Evolutionary conservation across 2,329 filamentous ascomycete genomes (phyloP), one percentile per base, ranked within the genome.

Genomic region (Alternaria sp.): DNA sequence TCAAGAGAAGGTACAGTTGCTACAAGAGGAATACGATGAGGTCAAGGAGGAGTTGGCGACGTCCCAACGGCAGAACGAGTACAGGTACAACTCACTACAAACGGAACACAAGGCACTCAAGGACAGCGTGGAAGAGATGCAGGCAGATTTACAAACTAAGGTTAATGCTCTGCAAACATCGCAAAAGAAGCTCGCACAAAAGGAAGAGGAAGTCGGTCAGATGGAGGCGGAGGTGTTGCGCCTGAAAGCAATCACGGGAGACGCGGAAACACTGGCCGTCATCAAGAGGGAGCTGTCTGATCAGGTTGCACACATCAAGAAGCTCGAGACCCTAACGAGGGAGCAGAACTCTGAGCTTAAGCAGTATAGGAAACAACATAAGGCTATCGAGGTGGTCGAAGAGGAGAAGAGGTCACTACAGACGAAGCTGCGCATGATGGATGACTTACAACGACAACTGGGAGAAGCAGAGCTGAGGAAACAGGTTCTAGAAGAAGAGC

Each of bases 381-480:
- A 91, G 78, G 92, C 91, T n/a, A 89, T 97, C 1, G 92, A 97
- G 72, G 86, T 99, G 2, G 90, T 98, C 0, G 93, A 99, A 74
- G 95, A 99, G 76, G 93, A 99, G 80, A 98, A 98, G 81, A 85
- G 91, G 61, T 86, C 88, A 0, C 80, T 99, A 23, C 90, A 95
- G 75, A 87, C 88, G 31, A 92, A 88, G 71, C 76, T 99, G 1
- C 88, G 92, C 60, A 82, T 90, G 36, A 89, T 94, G 77, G 87
- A 91, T 56, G 83, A 86, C 11, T 72, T 97, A 9, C 88, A 95
- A 70, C 83, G 86, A 28, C 91, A 97, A 72, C 82, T 98, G 11
- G 84, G 86, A 9, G 94, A 97, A 73, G 86, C 90, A 21, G 86
- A 90, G 61, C 83, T 96, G 37, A 93, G 97, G 71, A 89, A 91